Conservation (phyloP, 768 basidiomycete species). For the Suillus sp. region DNA sequence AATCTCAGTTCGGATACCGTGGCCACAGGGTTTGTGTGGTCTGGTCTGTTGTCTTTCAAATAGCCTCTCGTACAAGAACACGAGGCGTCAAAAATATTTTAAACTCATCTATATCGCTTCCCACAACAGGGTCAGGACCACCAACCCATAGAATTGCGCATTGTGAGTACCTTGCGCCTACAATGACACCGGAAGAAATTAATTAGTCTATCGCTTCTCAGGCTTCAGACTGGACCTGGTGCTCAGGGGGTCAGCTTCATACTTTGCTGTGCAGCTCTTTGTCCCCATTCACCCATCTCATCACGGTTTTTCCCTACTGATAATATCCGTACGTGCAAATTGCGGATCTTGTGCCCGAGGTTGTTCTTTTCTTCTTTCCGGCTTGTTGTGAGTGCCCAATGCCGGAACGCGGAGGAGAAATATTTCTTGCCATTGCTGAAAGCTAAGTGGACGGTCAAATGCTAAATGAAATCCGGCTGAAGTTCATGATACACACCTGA, state of each 20-base stretch:
- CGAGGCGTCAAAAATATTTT: not conserved
- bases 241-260: not conserved
- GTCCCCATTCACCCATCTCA: not conserved
- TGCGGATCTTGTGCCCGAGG: not conserved
- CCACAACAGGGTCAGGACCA: conserved; percentile 4
- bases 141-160: not conserved
- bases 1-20: not conserved
- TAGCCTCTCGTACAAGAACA: not conserved
- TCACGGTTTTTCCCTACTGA: no score
- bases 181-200: not conserved
- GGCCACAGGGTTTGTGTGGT: not conserved
- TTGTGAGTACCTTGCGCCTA: conserved; percentile 5
- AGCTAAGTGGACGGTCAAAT: no score
- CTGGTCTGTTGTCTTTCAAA: no score
- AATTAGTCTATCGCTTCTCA: not conserved
- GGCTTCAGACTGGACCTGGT: not conserved
- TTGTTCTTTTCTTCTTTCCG: not conserved
- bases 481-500: not conserved
- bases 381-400: not conserved
- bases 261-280: not conserved
- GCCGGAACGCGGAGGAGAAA: not conserved
- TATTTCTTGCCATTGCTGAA: not conserved
- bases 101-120: conserved; percentile 1
- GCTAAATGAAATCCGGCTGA: not conserved
- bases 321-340: not conserved